Conservation (phyloP, 352 stramenopile genomes). For the Phytophthora crassamura region DNA sequence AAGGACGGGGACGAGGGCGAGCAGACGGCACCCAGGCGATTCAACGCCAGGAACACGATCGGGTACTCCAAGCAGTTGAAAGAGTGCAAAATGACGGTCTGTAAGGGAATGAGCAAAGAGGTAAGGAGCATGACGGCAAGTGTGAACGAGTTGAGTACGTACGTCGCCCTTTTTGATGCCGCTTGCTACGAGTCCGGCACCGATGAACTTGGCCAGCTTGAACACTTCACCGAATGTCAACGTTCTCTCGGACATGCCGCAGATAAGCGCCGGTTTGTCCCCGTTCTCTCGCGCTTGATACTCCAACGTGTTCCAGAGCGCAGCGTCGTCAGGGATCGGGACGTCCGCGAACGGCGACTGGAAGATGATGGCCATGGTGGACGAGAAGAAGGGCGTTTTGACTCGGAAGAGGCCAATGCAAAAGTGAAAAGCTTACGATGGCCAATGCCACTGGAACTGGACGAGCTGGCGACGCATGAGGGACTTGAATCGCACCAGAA, state of each 20-base stretch:
- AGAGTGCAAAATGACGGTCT: slow-evolving; percentile 54
- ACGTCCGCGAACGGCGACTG: slow-evolving; percentile 43
- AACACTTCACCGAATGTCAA: slow-evolving; percentile 43
- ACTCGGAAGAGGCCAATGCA: slow-evolving; percentile 12
- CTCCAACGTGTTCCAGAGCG: slow-evolving; percentile 54
- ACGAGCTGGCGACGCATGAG: neutral
- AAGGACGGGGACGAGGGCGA: slow-evolving; percentile 49
- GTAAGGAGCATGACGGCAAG: neutral
- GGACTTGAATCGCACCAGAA: neutral
- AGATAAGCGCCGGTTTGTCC: slow-evolving; percentile 45
- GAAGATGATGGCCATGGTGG: slow-evolving; percentile 46
- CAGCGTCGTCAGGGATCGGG: slow-evolving; percentile 37
- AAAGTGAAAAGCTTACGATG: slow-evolving; percentile 17
- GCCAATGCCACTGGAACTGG: neutral
- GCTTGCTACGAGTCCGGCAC: slow-evolving; percentile 35
- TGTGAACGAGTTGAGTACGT: slow-evolving; percentile 12
- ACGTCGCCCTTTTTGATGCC: slow-evolving; percentile 59
- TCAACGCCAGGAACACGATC: slow-evolving; percentile 54
- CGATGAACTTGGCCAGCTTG: slow-evolving; percentile 31
- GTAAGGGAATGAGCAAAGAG: neutral
- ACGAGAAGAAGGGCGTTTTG: slow-evolving; percentile 3
- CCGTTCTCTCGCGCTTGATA: slow-evolving; percentile 34
- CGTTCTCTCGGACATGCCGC: slow-evolving; percentile 42
- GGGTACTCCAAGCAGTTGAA: slow-evolving; percentile 67
- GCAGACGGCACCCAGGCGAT: slow-evolving; percentile 50